phyloP scores from a whole-genome alignment of 1,284 basidiomycete species.

The Pterula multifida region DNA sequence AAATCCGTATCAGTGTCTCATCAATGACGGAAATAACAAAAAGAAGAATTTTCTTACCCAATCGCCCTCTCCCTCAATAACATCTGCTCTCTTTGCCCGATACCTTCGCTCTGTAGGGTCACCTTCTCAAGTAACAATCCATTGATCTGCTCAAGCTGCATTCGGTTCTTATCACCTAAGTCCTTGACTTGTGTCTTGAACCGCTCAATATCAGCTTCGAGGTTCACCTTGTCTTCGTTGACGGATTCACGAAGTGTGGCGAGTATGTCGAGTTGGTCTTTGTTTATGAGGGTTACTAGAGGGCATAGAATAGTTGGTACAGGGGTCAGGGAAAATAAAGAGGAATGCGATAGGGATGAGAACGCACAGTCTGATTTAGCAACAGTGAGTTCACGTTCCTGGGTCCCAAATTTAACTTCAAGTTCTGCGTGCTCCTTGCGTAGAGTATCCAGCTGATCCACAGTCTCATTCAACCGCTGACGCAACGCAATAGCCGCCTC shows the following conservation, averaged over 20 bases:
- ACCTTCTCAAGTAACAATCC: conserved; percentile 84
- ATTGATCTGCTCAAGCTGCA: conserved; percentile 89
- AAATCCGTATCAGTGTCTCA: conserved; percentile 3
- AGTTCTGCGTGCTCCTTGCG: conserved; percentile 61
- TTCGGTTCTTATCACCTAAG: conserved; percentile 73
- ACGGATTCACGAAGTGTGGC: conserved; percentile 78
- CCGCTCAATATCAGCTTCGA: conserved; percentile 57
- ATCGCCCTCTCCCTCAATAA: conserved; percentile 72
- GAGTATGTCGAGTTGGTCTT: conserved; percentile 77
- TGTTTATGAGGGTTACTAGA: conserved; percentile 79
- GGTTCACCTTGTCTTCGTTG: conserved; percentile 71
- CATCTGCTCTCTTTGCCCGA: conserved; percentile 75
- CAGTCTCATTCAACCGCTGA: conserved; percentile 78
- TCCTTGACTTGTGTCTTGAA: conserved; percentile 63
- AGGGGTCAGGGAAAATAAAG: conserved; percentile 2
- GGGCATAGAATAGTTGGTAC: too few relatives aligned
- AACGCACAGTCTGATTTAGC: conserved; percentile 79
- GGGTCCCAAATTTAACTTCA: conserved; percentile 57
- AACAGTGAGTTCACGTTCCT: conserved; percentile 64
- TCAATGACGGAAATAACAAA: conserved; percentile 6
- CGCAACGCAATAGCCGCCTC: conserved; percentile 83
- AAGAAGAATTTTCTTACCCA: conserved; percentile 33
- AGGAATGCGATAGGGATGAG: not conserved
- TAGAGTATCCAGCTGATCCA: conserved; percentile 69
- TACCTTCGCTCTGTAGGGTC: conserved; percentile 76